Evolutionary conservation across 2,329 filamentous ascomycete species (phyloP).

Genomic region (Aspergillus novoparasiticus): DNA sequence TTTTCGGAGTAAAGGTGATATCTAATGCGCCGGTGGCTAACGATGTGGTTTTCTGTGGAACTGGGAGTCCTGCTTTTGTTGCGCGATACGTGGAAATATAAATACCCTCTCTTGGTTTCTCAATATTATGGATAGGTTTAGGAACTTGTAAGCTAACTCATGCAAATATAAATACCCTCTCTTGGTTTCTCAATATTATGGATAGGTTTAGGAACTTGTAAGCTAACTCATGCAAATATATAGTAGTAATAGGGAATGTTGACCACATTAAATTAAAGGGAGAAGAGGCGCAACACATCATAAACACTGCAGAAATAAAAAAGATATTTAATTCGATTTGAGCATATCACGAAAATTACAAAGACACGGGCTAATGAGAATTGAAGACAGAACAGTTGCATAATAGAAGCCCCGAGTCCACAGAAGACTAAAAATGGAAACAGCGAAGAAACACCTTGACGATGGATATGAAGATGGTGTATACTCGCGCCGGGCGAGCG

Average conservation of each 20-base stretch:
- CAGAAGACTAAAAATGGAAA: neutral
- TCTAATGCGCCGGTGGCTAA: no score
- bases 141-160: neutral
- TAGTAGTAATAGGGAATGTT: no score
- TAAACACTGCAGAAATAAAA: neutral
- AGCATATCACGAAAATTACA: neutral
- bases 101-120: neutral
- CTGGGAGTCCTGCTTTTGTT: neutral
- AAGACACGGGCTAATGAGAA: neutral
- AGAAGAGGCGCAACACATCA: neutral
- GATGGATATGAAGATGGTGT: neutral
- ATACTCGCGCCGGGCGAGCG: conserved; percentile 10
- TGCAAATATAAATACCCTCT: neutral
- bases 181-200: neutral
- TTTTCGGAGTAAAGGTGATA: no score
- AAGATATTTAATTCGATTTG: neutral
- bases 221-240: no score
- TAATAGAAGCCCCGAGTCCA: neutral
- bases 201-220: neutral
- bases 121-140: neutral
- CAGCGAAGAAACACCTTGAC: neutral
- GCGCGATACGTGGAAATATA: neutral
- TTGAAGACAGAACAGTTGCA: neutral
- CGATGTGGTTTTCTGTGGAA: neutral
- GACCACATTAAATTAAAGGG: neutral